Evolutionary conservation across 495 filamentous ascomycete genomes (phyloP).

Genomic region (Xylaria palmicola): DNA sequence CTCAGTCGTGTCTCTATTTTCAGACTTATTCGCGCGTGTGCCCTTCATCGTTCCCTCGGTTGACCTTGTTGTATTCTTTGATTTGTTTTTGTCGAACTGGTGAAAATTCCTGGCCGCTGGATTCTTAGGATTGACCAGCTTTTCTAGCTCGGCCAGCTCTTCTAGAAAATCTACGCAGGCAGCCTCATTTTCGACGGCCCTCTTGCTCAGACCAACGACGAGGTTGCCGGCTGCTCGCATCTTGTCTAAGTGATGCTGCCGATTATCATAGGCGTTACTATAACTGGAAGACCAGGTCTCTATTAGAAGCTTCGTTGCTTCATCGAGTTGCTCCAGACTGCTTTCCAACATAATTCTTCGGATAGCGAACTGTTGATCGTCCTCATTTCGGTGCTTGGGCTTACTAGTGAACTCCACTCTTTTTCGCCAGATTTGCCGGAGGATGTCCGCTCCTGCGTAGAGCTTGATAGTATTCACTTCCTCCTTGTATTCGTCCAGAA

Average conservation of each 20-base stretch:
- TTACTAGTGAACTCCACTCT: constrained; percentile 25
- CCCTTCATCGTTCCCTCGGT: not conserved
- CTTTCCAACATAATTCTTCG: constrained; percentile 27
- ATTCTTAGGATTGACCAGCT: constrained; percentile 22
- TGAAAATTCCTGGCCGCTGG: constrained; percentile 16
- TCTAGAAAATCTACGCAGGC: constrained; percentile 26
- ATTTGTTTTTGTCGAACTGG: constrained; percentile 17
- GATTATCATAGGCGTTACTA: constrained; percentile 18
- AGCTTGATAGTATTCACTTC: constrained; percentile 26
- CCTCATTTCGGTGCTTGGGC: constrained; percentile 15
- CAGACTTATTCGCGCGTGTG: not conserved
- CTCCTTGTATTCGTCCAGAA: constrained; percentile 27
- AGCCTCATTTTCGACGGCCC: constrained; percentile 15
- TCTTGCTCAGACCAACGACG: constrained; percentile 18
- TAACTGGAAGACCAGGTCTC: constrained; percentile 7
- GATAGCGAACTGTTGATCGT: constrained; percentile 24
- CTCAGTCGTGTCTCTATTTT: not conserved
- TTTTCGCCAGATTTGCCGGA: constrained; percentile 32
- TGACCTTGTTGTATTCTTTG: not conserved
- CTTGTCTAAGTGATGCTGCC: constrained; percentile 23
- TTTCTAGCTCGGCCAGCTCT: constrained; percentile 26
- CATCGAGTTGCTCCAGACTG: constrained; percentile 23
- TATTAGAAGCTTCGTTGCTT: constrained; percentile 18
- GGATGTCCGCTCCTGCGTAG: constrained; percentile 24
- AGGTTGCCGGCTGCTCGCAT: constrained; percentile 17